phyloP scores from a whole-genome alignment of 345 rosid species.

The Boechera retrofracta region DNA sequence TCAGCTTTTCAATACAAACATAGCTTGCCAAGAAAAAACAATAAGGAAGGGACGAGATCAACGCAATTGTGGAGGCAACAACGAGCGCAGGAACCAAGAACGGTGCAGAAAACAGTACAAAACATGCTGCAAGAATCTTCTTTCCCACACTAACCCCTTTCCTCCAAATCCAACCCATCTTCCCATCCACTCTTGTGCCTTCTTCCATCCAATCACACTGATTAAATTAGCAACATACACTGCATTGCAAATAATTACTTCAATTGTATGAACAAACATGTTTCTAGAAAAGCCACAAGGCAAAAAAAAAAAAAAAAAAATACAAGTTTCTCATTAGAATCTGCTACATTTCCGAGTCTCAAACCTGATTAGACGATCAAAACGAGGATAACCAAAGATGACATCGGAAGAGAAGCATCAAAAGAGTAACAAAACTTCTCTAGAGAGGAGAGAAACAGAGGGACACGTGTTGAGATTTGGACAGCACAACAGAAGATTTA shows the following conservation, averaged over 20 bases:
- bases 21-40: conserved; percentile 67
- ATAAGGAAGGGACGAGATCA: conserved; percentile 66
- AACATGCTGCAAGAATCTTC: conserved; percentile 61
- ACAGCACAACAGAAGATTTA: conserved; percentile 17
- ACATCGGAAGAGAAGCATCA: not conserved
- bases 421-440: conserved; percentile 8
- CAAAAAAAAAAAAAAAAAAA: no score
- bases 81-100: conserved; percentile 70
- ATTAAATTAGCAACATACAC: conserved; percentile 1
- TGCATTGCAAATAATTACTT: not conserved
- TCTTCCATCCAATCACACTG: conserved; percentile 2
- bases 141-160: conserved; percentile 58
- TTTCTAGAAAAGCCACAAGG: not conserved
- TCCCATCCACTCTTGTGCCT: conserved; percentile 28
- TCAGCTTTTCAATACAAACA: conserved; percentile 70
- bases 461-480: conserved; percentile 26
- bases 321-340: no score
- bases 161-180: conserved; percentile 56
- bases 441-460: not conserved
- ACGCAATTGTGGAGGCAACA: conserved; percentile 60
- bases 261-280: not conserved
- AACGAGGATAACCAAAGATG: not conserved
- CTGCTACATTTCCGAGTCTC: not conserved
- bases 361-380: conserved; percentile 31
- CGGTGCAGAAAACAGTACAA: conserved; percentile 63